These are phyloP conservation scores for Eucalyptus victrix DNA, from an alignment of 345 rosid species.

Conservation along the genomic window DNA sequence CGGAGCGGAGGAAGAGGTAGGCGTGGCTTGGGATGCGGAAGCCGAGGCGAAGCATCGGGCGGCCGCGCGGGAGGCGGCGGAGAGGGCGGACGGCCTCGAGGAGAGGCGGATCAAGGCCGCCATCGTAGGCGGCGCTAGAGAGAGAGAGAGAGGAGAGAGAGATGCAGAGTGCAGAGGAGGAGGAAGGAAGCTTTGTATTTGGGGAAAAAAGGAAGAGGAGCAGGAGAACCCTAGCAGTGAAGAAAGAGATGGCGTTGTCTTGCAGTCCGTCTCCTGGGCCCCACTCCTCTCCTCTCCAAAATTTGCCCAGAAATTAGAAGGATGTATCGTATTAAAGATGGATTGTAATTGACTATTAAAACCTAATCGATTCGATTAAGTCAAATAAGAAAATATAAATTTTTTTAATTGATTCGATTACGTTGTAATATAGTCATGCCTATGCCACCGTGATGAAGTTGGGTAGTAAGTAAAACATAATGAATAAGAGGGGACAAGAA, in stretches of 20 bases:
- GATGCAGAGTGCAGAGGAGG: not conserved
- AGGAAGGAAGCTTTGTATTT: not conserved
- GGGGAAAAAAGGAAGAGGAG: not conserved
- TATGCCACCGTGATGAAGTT: accelerated
- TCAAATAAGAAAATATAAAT: too few species aligned
- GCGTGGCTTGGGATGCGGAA: not conserved
- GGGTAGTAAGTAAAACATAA: accelerated
- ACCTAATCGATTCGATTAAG: not conserved
- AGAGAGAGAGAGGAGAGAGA: not conserved
- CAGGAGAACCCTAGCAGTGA: not conserved
- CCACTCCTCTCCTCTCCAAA: not conserved
- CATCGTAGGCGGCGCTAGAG: not conserved
- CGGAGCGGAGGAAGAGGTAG: not conserved
- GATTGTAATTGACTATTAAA: too few species aligned
- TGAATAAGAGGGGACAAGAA: accelerated
- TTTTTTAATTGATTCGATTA: not conserved
- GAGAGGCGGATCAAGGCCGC: not conserved
- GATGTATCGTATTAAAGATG: not conserved
- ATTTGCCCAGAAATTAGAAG: not conserved
- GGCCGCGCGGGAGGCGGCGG: not conserved
- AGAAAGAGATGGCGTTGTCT: not conserved
- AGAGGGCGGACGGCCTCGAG: not conserved
- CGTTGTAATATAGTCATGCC: not conserved
- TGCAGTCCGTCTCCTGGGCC: not conserved
- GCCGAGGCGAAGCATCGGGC: not conserved